Conservation (phyloP, 2,329 filamentous ascomycete genomes). For the Pseudopithomyces maydicus region DNA sequence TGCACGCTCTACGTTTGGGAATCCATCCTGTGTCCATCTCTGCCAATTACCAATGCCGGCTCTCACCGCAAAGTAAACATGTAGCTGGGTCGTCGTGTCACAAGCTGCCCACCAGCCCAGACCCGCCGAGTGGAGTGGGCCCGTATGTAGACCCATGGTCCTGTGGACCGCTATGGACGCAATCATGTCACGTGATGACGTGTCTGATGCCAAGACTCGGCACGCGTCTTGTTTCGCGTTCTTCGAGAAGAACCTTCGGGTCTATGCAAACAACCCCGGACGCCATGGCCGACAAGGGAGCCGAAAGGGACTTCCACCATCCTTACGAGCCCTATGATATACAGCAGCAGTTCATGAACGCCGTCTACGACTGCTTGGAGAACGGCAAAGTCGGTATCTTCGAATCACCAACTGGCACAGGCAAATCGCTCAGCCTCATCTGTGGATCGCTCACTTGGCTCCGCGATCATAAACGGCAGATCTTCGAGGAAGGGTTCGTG, state of each 20-base stretch:
- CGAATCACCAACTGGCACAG: constrained; percentile 91
- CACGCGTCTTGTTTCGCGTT: background rate
- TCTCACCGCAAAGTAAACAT: too few relatives aligned
- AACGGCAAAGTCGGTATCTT: constrained; percentile 83
- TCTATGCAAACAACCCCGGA: background rate
- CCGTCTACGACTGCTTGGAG: constrained; percentile 79
- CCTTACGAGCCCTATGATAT: constrained; percentile 88
- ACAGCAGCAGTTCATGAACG: constrained; percentile 84
- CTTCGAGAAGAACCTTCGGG: background rate
- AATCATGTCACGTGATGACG: too few relatives aligned
- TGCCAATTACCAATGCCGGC: too few relatives aligned
- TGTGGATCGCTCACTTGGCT: constrained; percentile 90
- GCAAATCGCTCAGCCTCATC: constrained; percentile 90
- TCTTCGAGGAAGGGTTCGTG: constrained; percentile 60
- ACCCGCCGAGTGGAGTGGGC: too few relatives aligned
- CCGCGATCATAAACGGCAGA: constrained; percentile 73
- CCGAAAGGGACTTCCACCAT: constrained; percentile 72
- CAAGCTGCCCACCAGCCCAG: too few relatives aligned
- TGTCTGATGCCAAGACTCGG: background rate
- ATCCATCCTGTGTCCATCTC: too few relatives aligned
- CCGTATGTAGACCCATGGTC: too few relatives aligned
- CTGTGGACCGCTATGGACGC: too few relatives aligned
- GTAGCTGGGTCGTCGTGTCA: too few relatives aligned
- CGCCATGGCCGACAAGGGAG: constrained; percentile 22
- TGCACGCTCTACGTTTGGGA: too few relatives aligned